phyloP scores from a whole-genome alignment of 2,329 filamentous ascomycete genomes.

The Akanthomyces lecanii region DNA sequence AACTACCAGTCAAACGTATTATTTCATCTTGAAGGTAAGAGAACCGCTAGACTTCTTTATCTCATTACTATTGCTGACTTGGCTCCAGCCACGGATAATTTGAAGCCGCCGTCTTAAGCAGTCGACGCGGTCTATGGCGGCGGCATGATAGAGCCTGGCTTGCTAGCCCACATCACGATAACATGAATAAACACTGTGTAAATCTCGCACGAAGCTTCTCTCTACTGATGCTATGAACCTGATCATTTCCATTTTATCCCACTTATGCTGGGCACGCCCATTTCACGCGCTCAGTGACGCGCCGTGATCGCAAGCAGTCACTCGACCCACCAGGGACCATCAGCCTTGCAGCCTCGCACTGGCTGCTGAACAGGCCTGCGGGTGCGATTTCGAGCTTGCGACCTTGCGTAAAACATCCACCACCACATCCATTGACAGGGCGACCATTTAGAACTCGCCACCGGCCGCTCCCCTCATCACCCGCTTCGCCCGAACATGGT shows the following conservation, averaged over 20 bases:
- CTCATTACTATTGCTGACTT: constrained; percentile 20
- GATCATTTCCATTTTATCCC: neutral
- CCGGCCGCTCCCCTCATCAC: constrained; percentile 17
- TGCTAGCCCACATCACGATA: neutral
- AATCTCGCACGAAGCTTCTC: neutral
- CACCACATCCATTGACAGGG: constrained; percentile 26
- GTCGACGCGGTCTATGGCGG: neutral
- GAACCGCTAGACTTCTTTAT: neutral
- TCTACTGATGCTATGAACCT: neutral
- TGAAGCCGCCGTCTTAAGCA: constrained; percentile 68
- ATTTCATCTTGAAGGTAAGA: constrained; percentile 89
- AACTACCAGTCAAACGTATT: constrained; percentile 98
- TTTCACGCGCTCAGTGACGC: neutral
- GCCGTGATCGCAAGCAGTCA: neutral
- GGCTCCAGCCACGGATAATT: constrained; percentile 68
- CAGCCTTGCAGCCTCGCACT: constrained; percentile 35
- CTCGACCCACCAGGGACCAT: constrained; percentile 25
- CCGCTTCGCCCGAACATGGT: constrained; percentile 14
- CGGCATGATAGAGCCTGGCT: neutral
- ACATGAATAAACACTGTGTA: neutral
- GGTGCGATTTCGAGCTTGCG: constrained; percentile 19
- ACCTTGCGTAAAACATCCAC: constrained; percentile 18
- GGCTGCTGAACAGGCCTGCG: constrained; percentile 15
- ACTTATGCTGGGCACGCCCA: neutral
- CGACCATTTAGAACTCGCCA: constrained; percentile 13